These are phyloP conservation scores for Penicillium sp. DNA, from an alignment of 2,329 filamentous ascomycete genomes.

Conservation along the genomic window DNA sequence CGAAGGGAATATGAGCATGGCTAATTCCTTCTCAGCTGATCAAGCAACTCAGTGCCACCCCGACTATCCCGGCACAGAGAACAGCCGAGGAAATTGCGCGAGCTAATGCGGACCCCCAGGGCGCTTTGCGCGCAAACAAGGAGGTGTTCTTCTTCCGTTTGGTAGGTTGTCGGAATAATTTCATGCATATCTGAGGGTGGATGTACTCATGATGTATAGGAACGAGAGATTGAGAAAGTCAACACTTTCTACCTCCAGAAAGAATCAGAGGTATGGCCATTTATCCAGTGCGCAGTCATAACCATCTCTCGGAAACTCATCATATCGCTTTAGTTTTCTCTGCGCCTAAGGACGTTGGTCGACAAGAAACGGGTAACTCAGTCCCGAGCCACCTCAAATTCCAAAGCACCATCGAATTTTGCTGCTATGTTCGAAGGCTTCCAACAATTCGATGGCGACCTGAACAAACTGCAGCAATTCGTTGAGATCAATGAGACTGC, in stretches of 20 bases:
- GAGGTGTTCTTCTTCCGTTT: conserved; percentile 98
- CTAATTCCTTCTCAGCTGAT: conserved; percentile 69
- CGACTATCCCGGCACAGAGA: conserved; percentile 74
- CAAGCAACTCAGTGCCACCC: conserved; percentile 93
- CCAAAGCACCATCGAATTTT: conserved; percentile 87
- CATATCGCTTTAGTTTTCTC: conserved; percentile 66
- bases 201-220: conserved; percentile 51
- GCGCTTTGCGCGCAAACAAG: conserved; percentile 90
- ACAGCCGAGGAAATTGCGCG: conserved; percentile 42
- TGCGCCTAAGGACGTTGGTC: conserved; percentile 84
- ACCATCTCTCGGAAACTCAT: neutral
- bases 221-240: conserved; percentile 96
- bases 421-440: conserved; percentile 95
- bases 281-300: neutral
- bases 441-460: conserved; percentile 91
- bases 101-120: conserved; percentile 69
- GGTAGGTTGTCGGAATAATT: conserved; percentile 49
- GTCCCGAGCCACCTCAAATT: conserved; percentile 70
- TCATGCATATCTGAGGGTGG: neutral
- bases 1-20: neutral
- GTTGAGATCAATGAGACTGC: conserved; percentile 97
- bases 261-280: conserved; percentile 77
- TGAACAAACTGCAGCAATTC: conserved; percentile 97
- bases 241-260: conserved; percentile 98
- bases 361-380: conserved; percentile 94